These are phyloP conservation scores for Eragrostis nindensis DNA, from an alignment of 176 grass and related monocot species.

Conservation along the genomic window DNA sequence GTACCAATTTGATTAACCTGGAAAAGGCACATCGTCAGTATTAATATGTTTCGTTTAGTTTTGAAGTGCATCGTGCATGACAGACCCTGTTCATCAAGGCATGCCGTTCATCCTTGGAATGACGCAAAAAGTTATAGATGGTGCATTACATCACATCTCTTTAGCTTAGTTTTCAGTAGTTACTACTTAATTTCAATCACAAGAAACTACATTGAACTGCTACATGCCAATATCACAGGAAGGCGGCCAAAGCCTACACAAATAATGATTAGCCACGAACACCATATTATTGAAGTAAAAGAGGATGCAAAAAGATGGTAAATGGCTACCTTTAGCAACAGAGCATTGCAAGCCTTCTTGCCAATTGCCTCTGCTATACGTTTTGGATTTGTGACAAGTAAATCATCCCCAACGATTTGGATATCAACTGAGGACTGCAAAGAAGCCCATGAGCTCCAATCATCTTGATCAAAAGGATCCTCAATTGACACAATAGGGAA, in stretches of 20 bases:
- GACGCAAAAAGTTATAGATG: background rate
- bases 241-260: background rate
- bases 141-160: background rate
- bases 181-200: background rate
- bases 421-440: slow-evolving; percentile 85
- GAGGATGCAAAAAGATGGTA: background rate
- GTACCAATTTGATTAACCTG: slow-evolving; percentile 98
- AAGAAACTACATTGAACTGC: background rate
- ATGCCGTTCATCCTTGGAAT: background rate
- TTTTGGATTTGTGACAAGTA: slow-evolving; percentile 96
- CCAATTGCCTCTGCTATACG: slow-evolving; percentile 83
- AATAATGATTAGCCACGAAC: background rate
- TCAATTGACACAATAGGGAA: slow-evolving; percentile 99
- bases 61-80: background rate
- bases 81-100: background rate
- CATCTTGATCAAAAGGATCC: slow-evolving; percentile 99
- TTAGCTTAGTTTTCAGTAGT: background rate
- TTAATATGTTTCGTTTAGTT: slow-evolving; percentile 8
- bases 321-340: slow-evolving; percentile 80
- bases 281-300: background rate
- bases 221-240: background rate
- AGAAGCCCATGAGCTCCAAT: slow-evolving; percentile 88
- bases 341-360: slow-evolving; percentile 95
- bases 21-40: slow-evolving; percentile 27
- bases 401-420: slow-evolving; percentile 93